phyloP scores from a whole-genome alignment of 2,329 filamentous ascomycete genomes.

The Fusarium sp. region DNA sequence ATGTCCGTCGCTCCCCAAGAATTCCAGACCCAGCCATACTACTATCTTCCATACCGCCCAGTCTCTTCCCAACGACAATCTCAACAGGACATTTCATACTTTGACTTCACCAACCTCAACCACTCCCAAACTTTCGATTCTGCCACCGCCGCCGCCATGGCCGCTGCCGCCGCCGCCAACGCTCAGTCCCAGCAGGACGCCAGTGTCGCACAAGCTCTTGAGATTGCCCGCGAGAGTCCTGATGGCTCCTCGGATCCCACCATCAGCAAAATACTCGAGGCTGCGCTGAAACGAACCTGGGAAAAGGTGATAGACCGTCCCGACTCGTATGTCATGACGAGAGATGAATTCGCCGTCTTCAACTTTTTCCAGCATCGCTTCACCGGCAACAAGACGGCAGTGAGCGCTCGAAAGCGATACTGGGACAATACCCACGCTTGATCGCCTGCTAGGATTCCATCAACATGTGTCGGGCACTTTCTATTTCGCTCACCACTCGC shows the following conservation, averaged over 20 bases:
- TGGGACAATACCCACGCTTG: slow-evolving; percentile 63
- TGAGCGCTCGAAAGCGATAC: slow-evolving; percentile 64
- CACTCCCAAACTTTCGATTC: slow-evolving; percentile 32
- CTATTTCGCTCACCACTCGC: slow-evolving; percentile 10
- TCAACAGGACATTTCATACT: slow-evolving; percentile 42
- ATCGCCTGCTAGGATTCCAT: slow-evolving; percentile 30
- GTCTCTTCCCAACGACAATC: slow-evolving; percentile 38
- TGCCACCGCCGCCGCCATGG: slow-evolving; percentile 37
- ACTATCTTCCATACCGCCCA: slow-evolving; percentile 41
- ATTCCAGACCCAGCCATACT: slow-evolving; percentile 45
- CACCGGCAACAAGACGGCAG: slow-evolving; percentile 62
- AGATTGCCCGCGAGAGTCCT: slow-evolving; percentile 80
- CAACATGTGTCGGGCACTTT: slow-evolving; percentile 15
- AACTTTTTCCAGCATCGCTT: slow-evolving; percentile 84
- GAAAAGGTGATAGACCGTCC: slow-evolving; percentile 73
- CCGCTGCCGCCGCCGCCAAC: slow-evolving; percentile 35
- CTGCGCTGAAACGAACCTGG: slow-evolving; percentile 75
- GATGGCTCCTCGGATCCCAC: slow-evolving; percentile 73
- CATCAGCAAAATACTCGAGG: slow-evolving; percentile 75
- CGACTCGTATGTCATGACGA: slow-evolving; percentile 77
- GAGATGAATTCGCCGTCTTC: slow-evolving; percentile 86
- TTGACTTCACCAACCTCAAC: slow-evolving; percentile 37
- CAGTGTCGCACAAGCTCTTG: slow-evolving; percentile 75
- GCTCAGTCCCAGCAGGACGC: slow-evolving; percentile 50
- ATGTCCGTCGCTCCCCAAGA: slow-evolving; percentile 50